Evolutionary conservation across 2,329 filamentous ascomycete genomes (phyloP).

Genomic region (Exophiala aquamarina): DNA sequence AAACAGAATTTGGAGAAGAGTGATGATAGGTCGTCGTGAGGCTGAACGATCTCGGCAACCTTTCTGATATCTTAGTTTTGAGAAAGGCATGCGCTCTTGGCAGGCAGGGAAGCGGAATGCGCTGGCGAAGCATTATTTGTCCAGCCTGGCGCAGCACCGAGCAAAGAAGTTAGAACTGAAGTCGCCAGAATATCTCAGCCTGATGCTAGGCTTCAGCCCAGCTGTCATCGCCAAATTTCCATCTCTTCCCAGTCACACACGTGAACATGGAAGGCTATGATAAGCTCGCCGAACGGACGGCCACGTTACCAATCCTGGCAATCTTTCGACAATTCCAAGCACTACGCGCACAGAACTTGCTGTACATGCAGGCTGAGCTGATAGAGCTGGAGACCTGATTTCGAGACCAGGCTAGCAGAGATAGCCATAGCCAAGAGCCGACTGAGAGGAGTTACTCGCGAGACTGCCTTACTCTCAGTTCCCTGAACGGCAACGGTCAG

Average conservation of each 20-base stretch:
- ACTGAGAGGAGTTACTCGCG: background rate
- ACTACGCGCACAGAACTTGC: constrained; percentile 15
- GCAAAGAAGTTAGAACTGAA: too few species aligned
- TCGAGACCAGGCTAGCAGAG: background rate
- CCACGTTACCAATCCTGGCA: constrained; percentile 7
- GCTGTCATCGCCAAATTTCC: background rate
- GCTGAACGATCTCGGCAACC: too few species aligned
- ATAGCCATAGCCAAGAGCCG: background rate
- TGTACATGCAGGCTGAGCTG: constrained; percentile 21
- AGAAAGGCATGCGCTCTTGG: too few species aligned
- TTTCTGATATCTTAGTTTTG: too few species aligned
- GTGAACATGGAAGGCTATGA: constrained; percentile 16
- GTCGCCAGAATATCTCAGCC: background rate
- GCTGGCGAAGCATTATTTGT: too few species aligned
- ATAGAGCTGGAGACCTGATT: constrained; percentile 7
- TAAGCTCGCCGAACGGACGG: constrained; percentile 13
- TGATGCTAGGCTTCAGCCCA: background rate
- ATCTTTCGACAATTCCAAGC: constrained; percentile 19
- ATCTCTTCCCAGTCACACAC: background rate
- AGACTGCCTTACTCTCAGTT: background rate
- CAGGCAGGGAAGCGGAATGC: too few species aligned
- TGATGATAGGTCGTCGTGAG: too few species aligned
- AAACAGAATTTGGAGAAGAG: too few species aligned
- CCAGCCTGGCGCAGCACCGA: too few species aligned
- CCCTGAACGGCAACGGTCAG: background rate